Conservation (phyloP, 352 stramenopile species). For the Pythium insidiosum region DNA sequence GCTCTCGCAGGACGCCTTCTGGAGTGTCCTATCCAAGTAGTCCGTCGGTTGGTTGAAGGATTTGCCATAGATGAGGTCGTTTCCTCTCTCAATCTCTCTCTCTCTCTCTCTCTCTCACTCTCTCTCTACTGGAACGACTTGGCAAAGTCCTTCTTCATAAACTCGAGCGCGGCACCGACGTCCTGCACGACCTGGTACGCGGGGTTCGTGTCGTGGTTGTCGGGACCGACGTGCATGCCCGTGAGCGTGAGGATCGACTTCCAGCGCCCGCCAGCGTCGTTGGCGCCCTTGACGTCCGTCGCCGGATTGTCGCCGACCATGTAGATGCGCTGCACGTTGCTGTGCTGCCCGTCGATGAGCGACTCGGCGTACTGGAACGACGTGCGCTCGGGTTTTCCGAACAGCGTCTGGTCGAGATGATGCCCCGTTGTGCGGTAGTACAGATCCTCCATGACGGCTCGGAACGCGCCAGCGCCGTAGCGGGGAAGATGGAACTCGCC, state of each 20-base stretch:
- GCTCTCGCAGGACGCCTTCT: slow-evolving; percentile 97
- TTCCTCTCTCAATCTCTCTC: not conserved
- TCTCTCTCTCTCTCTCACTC: not conserved
- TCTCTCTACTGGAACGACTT: slow-evolving; percentile 7
- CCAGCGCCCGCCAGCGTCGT: slow-evolving; percentile 63
- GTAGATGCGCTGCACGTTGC: slow-evolving; percentile 65
- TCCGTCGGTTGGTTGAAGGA: not conserved
- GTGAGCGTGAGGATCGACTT: slow-evolving; percentile 81
- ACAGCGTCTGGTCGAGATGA: slow-evolving; percentile 62
- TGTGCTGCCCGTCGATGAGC: slow-evolving; percentile 64
- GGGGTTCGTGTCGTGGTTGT: slow-evolving; percentile 53
- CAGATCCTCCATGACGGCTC: slow-evolving; percentile 68
- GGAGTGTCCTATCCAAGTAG: slow-evolving; percentile 93
- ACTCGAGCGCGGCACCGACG: slow-evolving; percentile 53
- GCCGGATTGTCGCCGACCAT: slow-evolving; percentile 83
- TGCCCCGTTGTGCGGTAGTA: slow-evolving; percentile 78
- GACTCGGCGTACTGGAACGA: slow-evolving; percentile 74
- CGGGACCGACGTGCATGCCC: slow-evolving; percentile 66
- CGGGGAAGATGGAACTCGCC: slow-evolving; percentile 77
- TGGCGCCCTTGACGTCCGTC: slow-evolving; percentile 79
- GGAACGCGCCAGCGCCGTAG: slow-evolving; percentile 76
- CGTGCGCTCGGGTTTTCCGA: slow-evolving; percentile 69
- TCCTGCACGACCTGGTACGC: slow-evolving; percentile 72
- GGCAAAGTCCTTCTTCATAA: slow-evolving; percentile 73
- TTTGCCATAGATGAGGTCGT: not conserved